Evolutionary conservation across 139 green algal genomes (phyloP), one percentile per base, ranked within the genome.

Genomic region (Auxenochlorella pyrenoidosa): DNA sequence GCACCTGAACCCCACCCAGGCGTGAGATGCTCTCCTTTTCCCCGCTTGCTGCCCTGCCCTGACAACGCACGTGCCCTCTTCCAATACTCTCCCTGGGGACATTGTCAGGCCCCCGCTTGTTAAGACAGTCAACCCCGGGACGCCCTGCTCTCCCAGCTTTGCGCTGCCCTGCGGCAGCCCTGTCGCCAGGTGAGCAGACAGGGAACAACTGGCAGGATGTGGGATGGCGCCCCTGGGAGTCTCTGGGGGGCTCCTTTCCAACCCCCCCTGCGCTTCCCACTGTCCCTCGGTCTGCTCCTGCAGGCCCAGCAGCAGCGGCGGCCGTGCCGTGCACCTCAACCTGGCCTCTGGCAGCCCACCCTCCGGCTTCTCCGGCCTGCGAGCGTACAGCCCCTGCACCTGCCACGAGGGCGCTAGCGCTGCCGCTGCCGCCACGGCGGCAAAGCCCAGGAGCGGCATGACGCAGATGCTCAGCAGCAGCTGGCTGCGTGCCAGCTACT

Each of bases 81-180:
- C n/a, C n/a, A n/a, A n/a, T n/a, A n/a, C n/a, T n/a, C n/a, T n/a
- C n/a, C n/a, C n/a, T n/a, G n/a, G n/a, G n/a, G n/a, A n/a, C n/a
- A n/a, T n/a, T n/a, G n/a, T n/a, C 70, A 76, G 70, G 70, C 70
- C 70, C n/a, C 70, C 70, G 34, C 34, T 76, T 34, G 34, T 76
- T 12, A 76, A 47, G 70, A 76, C 70, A 16, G n/a, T 47, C 70
- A 76, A 76, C 70, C 36, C 36, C 3, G 70, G 70, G 30, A 30
- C 70, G 13, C 70, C 70, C 10, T 18, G 70, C 15, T 63, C 54
- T 13, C 2, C 22, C 10, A 24, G 15, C 15, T 63, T 63, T 24
- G 54, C 54, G 10, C 2, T 13, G 12, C 54, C 16, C 15, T 24
- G 54, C 54, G 54, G 54, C 54, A 63, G 54, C 16, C 54, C 54